Base-by-base conservation (phyloP, 2,329 filamentous ascomycete genomes). In the Diaporthe sp. region DNA sequence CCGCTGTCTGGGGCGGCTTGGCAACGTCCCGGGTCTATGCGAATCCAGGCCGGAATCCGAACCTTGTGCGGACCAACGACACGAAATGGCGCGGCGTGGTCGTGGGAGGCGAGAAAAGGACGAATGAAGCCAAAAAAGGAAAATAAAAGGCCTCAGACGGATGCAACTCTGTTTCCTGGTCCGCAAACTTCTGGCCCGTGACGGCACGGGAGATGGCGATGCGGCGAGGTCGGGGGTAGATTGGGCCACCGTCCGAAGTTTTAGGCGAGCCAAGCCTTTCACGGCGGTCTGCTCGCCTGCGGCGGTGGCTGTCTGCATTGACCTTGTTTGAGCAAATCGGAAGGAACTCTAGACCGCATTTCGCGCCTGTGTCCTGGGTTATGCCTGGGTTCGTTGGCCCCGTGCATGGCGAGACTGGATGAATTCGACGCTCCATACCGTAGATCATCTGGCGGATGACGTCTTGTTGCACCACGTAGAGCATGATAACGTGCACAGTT, bases 291-390 rank as follows among this genome's bases (percentile, higher is more conserved):
- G 32, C 39, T 66, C 44, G 63, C 63, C 47, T 39, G 47, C 63
- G 63, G 63, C 63, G 32, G 13, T 68, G 63, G 63, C 63, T 68
- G 47, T 53, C 63, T 39, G 63, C 63, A 68, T 68, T 68, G 63
- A 68, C 63, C 47, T 47, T 51, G 63, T 53, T 68, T 68, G 63
- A 53, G 63, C 63, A 53, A 53, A 68, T 68, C 47, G n/a, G 63
- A 53, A 27, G 63, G 30, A 30, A 19, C 13, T 68, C 44, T 53
- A 39, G 63, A 27, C 32, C 47, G 47, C 47, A 53, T 4, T 35
- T 51, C 63, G 47, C 47, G 15, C 47, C 22, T 30, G 12, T 30
- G 27, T 68, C 22, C 63, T 39, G 47, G 63, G 63, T 68, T 68
- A 13, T 25, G 63, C 63, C 63, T 68, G 32, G 63, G 32, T 39